Percentiles rank a stretch among this genome's conserved stretches.
Evolutionary conservation across 257 asterid species (phyloP).

Genomic region (Echium plantagineum): DNA sequence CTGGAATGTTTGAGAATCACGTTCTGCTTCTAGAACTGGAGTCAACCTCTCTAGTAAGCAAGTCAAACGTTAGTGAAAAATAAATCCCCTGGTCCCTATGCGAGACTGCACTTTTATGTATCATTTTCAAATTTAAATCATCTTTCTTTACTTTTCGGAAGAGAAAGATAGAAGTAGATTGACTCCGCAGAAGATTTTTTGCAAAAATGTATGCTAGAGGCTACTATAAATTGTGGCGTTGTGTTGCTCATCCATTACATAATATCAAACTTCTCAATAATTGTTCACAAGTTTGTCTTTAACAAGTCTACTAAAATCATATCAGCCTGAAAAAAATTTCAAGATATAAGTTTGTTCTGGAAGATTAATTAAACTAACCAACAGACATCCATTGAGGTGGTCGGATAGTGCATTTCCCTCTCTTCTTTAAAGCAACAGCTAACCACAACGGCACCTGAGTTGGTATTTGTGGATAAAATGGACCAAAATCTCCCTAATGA

Average conservation of each 20-base stretch:
- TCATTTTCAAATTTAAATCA: background rate
- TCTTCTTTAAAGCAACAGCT: slow-evolving; percentile 85
- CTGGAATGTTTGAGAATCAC: slow-evolving; percentile 80
- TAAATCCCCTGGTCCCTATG: background rate
- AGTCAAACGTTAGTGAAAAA: slow-evolving; percentile 15
- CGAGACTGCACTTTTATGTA: background rate
- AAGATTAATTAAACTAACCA: slow-evolving; percentile 33
- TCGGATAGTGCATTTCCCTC: slow-evolving; percentile 86
- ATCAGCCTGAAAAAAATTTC: too few relatives aligned
- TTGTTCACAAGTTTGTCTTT: background rate
- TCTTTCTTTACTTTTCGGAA: too few relatives aligned
- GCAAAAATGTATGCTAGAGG: background rate
- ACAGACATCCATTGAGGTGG: slow-evolving; percentile 88
- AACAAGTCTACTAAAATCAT: too few relatives aligned
- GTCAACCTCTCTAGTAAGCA: slow-evolving; percentile 54
- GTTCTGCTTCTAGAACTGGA: slow-evolving; percentile 76
- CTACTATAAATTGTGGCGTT: background rate
- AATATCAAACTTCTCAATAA: background rate
- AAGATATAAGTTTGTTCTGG: background rate
- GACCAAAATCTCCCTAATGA: slow-evolving; percentile 84
- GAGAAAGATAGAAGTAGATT: background rate
- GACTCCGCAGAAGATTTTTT: too few relatives aligned
- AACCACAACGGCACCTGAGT: slow-evolving; percentile 83
- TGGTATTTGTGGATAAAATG: slow-evolving; percentile 63
- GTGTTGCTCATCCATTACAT: background rate